Evolutionary conservation across 1,284 basidiomycete species (phyloP).

Genomic region (Ustilago curta): DNA sequence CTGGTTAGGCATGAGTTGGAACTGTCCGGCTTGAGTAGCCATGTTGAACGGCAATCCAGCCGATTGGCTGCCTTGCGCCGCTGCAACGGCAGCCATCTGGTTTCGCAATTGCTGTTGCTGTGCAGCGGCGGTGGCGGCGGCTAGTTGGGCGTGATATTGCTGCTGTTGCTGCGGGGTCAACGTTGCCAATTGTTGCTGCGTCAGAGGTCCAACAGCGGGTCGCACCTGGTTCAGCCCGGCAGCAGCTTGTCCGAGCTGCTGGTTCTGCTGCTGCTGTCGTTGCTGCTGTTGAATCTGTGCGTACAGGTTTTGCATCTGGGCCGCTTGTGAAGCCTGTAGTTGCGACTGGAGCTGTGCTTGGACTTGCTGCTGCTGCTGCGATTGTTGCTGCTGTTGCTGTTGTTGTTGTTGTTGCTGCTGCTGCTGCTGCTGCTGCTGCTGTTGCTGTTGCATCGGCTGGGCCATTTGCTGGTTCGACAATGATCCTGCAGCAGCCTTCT

Average conservation of each 20-base stretch:
- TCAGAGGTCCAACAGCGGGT: slow-evolving; percentile 32
- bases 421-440: slow-evolving; percentile 28
- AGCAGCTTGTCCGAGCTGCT: slow-evolving; percentile 20
- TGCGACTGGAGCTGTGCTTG: slow-evolving; percentile 38
- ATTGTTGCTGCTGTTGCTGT: slow-evolving; percentile 18
- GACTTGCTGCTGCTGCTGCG: slow-evolving; percentile 26
- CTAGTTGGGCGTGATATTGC: slow-evolving; percentile 47
- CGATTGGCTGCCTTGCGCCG: slow-evolving; percentile 17
- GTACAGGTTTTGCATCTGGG: slow-evolving; percentile 49
- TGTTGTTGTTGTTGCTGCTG: slow-evolving; percentile 19
- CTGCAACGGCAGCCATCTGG: slow-evolving; percentile 48
- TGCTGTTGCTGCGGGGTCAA: slow-evolving; percentile 45
- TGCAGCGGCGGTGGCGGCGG: slow-evolving; percentile 42
- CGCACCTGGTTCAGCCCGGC: slow-evolving; percentile 33
- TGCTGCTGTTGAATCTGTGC: slow-evolving; percentile 54
- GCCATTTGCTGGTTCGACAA: slow-evolving; percentile 10
- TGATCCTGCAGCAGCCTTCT: slow-evolving; percentile 16
- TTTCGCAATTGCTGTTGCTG: slow-evolving; percentile 49
- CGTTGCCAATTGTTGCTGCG: slow-evolving; percentile 35
- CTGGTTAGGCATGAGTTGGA: slow-evolving; percentile 31
- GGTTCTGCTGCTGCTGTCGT: slow-evolving; percentile 34
- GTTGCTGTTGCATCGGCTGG: slow-evolving; percentile 20
- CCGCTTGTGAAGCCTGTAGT: slow-evolving; percentile 39
- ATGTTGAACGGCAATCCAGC: slow-evolving; percentile 18
- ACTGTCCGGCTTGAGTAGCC: slow-evolving; percentile 37